Percentiles rank a stretch among this genome's conserved stretches.
Evolutionary conservation across 2,329 filamentous ascomycete species (phyloP).

Genomic region (Aureobasidium sp.): DNA sequence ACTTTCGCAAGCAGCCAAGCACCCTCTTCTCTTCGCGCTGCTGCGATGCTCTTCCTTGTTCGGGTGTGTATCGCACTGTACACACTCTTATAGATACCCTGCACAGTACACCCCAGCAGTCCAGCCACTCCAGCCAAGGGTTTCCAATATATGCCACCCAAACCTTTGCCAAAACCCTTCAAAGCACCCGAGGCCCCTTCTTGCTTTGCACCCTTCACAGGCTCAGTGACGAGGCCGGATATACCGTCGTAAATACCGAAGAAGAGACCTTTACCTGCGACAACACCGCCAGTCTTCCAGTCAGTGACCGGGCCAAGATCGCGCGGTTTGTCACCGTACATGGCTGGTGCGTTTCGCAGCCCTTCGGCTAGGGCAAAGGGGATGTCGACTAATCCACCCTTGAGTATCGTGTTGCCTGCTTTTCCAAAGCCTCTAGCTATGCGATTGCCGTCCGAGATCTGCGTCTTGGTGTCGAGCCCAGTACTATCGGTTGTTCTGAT

Average conservation of each 20-base stretch:
- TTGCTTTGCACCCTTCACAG: slow-evolving; percentile 29
- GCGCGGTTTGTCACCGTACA: slow-evolving; percentile 61
- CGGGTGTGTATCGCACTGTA: neutral
- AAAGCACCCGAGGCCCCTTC: neutral
- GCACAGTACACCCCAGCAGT: neutral
- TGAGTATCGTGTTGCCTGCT: neutral
- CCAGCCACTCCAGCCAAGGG: neutral
- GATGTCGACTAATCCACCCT: neutral
- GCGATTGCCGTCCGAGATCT: neutral
- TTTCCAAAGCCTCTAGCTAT: neutral
- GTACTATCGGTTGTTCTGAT: neutral
- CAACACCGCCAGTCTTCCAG: slow-evolving; percentile 50
- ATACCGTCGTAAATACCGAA: slow-evolving; percentile 45
- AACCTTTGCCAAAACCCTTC: neutral
- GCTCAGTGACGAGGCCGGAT: slow-evolving; percentile 55
- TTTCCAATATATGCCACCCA: neutral
- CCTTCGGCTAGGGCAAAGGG: slow-evolving; percentile 49
- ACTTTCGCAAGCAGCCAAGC: neutral
- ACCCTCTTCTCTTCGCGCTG: neutral
- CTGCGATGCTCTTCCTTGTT: neutral
- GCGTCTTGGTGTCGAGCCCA: neutral
- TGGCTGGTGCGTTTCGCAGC: slow-evolving; percentile 61
- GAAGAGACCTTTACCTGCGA: slow-evolving; percentile 9
- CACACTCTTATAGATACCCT: neutral
- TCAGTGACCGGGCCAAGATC: slow-evolving; percentile 51